Evolutionary conservation across 2,329 filamentous ascomycete species (phyloP).

Genomic region (Clonostachys solani): DNA sequence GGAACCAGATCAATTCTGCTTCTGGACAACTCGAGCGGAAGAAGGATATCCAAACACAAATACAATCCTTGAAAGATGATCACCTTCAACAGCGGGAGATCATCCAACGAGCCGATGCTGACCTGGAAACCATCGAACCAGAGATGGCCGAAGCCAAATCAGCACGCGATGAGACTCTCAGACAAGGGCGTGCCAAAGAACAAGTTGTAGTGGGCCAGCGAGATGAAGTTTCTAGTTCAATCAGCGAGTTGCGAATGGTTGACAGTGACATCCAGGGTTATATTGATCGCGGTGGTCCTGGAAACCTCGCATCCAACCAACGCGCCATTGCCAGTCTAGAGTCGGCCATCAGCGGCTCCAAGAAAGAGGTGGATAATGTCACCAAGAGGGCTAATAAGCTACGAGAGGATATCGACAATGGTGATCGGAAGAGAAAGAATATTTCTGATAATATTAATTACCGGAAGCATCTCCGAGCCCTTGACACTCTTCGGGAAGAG

Average conservation of each 20-base stretch:
- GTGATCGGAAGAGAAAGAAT: constrained; percentile 77
- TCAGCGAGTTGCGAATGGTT: constrained; percentile 72
- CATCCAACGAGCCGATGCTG: constrained; percentile 66
- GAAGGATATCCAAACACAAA: constrained; percentile 61
- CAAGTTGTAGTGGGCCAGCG: constrained; percentile 67
- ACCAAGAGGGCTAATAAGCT: constrained; percentile 72
- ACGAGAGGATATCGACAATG: constrained; percentile 71
- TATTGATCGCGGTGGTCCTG: constrained; percentile 67
- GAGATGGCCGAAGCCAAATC: constrained; percentile 72
- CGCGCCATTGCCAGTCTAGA: constrained; percentile 66
- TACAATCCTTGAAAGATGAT: constrained; percentile 68
- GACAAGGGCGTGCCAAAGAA: constrained; percentile 68
- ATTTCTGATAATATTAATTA: constrained; percentile 88
- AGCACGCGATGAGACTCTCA: constrained; percentile 71
- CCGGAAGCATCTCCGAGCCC: constrained; percentile 66
- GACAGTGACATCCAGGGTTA: constrained; percentile 79
- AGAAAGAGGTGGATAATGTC: constrained; percentile 64
- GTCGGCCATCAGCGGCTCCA: constrained; percentile 57
- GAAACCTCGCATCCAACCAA: constrained; percentile 65
- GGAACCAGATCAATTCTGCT: constrained; percentile 66
- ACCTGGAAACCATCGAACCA: constrained; percentile 71
- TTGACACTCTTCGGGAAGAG: constrained; percentile 63
- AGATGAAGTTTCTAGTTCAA: constrained; percentile 66
- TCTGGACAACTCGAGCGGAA: constrained; percentile 80
- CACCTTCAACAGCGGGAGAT: constrained; percentile 64